phyloP scores from a whole-genome alignment of 169 alveolate species.

The Eimeria necatrix region DNA sequence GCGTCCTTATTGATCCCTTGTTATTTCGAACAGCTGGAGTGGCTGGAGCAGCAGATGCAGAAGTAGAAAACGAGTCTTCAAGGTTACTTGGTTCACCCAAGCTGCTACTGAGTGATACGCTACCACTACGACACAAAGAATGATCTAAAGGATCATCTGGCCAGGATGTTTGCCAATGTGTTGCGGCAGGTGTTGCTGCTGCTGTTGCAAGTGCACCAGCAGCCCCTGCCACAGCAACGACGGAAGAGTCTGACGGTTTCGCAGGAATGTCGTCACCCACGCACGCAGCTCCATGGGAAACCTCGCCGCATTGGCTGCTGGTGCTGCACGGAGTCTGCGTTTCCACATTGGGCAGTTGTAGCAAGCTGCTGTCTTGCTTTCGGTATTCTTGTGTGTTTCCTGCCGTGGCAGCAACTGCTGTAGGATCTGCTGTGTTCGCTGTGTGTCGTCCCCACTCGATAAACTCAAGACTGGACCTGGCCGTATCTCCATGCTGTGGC shows the following conservation, averaged over 20 bases:
- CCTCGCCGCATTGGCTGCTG: slow-evolving; percentile 45
- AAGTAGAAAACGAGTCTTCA: slow-evolving; percentile 40
- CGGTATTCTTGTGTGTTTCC: background rate
- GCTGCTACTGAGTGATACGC: slow-evolving; percentile 39
- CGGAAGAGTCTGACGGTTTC: slow-evolving; percentile 10
- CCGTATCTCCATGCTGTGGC: slow-evolving; percentile 51
- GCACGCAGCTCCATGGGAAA: background rate
- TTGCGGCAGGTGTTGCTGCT: background rate
- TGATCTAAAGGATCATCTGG: slow-evolving; percentile 20
- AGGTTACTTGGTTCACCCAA: slow-evolving; percentile 30
- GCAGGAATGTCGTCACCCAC: background rate
- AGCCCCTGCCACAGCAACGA: background rate
- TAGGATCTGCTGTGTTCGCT: background rate
- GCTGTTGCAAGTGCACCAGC: slow-evolving; percentile 19
- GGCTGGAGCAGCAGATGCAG: slow-evolving; percentile 54
- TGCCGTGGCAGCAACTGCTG: slow-evolving; percentile 63
- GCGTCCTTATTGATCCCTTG: slow-evolving; percentile 27
- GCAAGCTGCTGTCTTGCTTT: background rate
- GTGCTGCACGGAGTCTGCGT: background rate
- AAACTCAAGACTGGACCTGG: background rate
- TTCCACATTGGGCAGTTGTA: slow-evolving; percentile 11
- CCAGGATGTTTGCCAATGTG: slow-evolving; percentile 19
- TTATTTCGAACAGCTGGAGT: slow-evolving; percentile 29
- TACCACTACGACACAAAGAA: background rate
- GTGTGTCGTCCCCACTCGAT: slow-evolving; percentile 3